Base-by-base conservation (phyloP, 2,329 filamentous ascomycete genomes). In the Fusarium sp. region DNA sequence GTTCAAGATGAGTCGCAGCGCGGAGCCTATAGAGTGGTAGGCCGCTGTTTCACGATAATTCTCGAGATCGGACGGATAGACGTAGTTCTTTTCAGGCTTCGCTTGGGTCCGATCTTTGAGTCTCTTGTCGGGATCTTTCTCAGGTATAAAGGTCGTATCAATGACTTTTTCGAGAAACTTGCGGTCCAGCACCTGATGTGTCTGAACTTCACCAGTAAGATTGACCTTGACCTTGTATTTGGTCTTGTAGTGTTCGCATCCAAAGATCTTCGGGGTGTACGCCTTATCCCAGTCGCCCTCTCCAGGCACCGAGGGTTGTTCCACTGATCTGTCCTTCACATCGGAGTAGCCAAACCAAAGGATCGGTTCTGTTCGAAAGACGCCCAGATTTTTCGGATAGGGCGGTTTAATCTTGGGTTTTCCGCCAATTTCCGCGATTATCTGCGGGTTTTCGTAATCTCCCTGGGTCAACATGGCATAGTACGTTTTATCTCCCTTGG, bases 221-320 rank as follows among this genome's bases (percentile, higher is more conserved):
- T 74, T 75, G 38, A 75, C 66, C 43, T 52, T 42, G 22, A 75
- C 69, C 14, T 58, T 66, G 52, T 75, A 75, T 20, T 68, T 57
- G 11, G 70, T 72, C 43, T 73, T 46, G 14, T 71, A 68, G 36
- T 75, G 72, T 28, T 72, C 72, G 39, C 73, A 75, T 8, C 69
- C 73, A 44, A 75, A 68, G 7, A 75, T 75, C 17, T n/a, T 72
- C 3, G 73, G 72, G 6, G 71, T 75, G 28, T 75, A 75, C 6
- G 71, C 69, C n/a, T 63, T 51, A 36, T 63, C 40, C 72, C 72
- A 75, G 3, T 63, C 67, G 6, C 66, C 49, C 33, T 31, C 46
- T 4, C 7, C 22, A 5, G 58, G 51, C 8, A 65, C 59, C 1
- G 14, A 20, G 2, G 73, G 69, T 38, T 75, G 73, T 6, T 48